Percentiles rank a stretch among this genome's conserved stretches.
Evolutionary conservation across 768 basidiomycete species (phyloP).

Genomic region (Russula sp.): DNA sequence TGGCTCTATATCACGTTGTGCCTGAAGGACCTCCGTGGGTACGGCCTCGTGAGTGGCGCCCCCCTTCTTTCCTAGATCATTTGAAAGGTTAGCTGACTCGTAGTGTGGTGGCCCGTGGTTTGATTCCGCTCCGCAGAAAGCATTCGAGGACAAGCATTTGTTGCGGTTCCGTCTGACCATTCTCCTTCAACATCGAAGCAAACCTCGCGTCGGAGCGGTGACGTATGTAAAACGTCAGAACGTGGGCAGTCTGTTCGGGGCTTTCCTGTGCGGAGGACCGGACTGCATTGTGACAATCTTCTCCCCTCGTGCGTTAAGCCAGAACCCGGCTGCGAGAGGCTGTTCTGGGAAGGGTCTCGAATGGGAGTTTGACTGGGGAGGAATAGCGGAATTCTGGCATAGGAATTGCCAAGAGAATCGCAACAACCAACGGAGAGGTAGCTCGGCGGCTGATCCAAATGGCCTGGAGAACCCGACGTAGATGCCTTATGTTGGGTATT

Average conservation of each 20-base stretch:
- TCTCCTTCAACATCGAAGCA: not conserved
- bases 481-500: not conserved
- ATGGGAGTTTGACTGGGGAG: slow-evolving; percentile 23
- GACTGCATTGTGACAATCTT: not conserved
- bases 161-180: not conserved
- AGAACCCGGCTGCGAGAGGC: not conserved
- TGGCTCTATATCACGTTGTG: not conserved
- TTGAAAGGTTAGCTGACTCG: not conserved
- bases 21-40: not conserved
- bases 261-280: not conserved
- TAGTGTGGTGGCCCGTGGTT: not conserved
- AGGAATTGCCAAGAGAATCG: not conserved
- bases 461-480: not conserved
- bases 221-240: not conserved
- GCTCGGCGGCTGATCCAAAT: not conserved
- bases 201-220: not conserved
- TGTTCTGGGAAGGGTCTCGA: slow-evolving; percentile 2
- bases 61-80: not conserved
- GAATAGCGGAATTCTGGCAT: slow-evolving; percentile 15
- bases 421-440: not conserved
- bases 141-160: not conserved
- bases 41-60: not conserved
- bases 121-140: not conserved
- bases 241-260: not conserved
- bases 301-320: not conserved